Evolutionary conservation across 78 protist species (phyloP).

Genomic region (Dictyostelium brefeldianum): DNA sequence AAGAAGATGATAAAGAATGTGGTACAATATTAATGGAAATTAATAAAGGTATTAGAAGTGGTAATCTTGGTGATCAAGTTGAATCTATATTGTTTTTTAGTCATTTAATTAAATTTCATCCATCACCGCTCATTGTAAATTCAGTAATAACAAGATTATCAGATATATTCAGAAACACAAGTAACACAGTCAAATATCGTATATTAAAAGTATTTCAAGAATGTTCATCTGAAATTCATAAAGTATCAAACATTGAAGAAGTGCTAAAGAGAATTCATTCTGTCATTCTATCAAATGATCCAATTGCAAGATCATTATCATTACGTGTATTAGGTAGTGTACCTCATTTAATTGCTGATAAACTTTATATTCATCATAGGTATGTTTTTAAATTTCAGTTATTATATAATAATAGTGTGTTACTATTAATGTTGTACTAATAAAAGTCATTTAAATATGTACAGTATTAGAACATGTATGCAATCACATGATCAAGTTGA

Average conservation of each 20-base stretch:
- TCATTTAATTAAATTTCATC: slow-evolving; percentile 58
- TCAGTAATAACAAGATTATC: slow-evolving; percentile 37
- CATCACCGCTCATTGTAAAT: slow-evolving; percentile 41
- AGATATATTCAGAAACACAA: slow-evolving; percentile 64
- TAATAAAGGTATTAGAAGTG: slow-evolving; percentile 71
- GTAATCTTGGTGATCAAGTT: slow-evolving; percentile 68
- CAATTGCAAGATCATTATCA: slow-evolving; percentile 69
- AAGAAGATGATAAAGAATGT: slow-evolving; percentile 52
- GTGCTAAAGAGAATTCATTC: slow-evolving; percentile 70
- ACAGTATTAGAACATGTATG: slow-evolving; percentile 53
- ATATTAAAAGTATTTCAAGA: slow-evolving; percentile 75
- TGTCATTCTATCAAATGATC: slow-evolving; percentile 51
- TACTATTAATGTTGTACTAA: not conserved
- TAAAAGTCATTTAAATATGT: not conserved
- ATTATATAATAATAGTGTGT: not conserved
- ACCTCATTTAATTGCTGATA: slow-evolving; percentile 61
- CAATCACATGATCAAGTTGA: slow-evolving; percentile 73
- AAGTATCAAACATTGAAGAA: slow-evolving; percentile 44
- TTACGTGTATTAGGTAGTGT: slow-evolving; percentile 50
- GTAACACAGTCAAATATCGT: slow-evolving; percentile 26
- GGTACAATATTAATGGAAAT: slow-evolving; percentile 58
- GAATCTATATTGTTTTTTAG: slow-evolving; percentile 55
- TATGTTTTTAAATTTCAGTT: not conserved
- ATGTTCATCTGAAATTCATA: slow-evolving; percentile 52
- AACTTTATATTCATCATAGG: slow-evolving; percentile 73